Evolutionary conservation across 1,139 yeast species (phyloP).

Genomic region (Suhomyces maxii): DNA sequence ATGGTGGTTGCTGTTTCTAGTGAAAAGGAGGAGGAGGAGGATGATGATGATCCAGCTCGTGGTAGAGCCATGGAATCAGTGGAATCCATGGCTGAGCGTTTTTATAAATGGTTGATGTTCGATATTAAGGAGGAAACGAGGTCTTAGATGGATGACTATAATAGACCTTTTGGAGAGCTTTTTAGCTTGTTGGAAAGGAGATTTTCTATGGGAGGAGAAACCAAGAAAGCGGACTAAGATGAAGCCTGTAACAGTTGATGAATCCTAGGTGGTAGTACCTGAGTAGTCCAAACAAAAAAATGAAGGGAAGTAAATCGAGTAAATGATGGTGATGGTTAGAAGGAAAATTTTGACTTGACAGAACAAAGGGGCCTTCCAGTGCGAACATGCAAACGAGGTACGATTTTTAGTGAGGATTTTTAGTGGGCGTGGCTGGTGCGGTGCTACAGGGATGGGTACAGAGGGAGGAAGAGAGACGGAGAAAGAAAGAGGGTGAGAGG

Average conservation of each 20-base stretch:
- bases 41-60: background rate
- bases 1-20: background rate
- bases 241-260: no score
- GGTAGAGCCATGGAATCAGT: background rate
- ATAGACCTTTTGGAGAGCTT: no score
- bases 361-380: background rate
- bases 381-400: background rate
- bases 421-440: no score
- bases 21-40: background rate
- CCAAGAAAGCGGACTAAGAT: no score
- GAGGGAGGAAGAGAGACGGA: background rate
- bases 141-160: no score
- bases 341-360: background rate
- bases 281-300: background rate
- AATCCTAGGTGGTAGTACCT: background rate
- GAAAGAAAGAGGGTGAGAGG: background rate
- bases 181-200: no score
- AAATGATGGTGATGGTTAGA: no score
- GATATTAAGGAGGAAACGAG: background rate
- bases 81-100: background rate
- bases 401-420: background rate
- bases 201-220: no score
- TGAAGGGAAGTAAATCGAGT: background rate
- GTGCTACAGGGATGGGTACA: background rate
- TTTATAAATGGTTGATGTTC: no score